A percentile compares a stretch with the other conserved stretches of the same genome.
phyloP scores from a whole-genome alignment of 2,329 filamentous ascomycete genomes.

The Neurospora sp. region DNA sequence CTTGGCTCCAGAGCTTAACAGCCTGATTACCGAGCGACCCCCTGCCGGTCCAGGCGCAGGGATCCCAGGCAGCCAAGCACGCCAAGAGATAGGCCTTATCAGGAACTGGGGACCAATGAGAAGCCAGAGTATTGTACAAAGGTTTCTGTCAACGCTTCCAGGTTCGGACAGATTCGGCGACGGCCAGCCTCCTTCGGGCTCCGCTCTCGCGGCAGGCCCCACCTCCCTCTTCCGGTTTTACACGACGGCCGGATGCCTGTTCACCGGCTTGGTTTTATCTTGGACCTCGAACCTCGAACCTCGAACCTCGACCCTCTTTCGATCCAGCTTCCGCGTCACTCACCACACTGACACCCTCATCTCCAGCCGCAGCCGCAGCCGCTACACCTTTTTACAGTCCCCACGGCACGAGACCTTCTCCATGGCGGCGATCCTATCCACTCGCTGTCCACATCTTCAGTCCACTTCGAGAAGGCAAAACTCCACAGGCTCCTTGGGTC shows the following conservation, averaged over 20 bases:
- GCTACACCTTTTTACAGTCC: not conserved
- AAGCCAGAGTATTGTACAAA: slow-evolving; percentile 9
- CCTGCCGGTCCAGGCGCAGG: slow-evolving; percentile 4
- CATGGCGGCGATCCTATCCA: not conserved
- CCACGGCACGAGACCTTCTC: not conserved
- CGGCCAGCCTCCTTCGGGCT: not conserved
- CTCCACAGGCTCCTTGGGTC: not conserved
- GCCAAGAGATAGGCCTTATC: slow-evolving; percentile 19
- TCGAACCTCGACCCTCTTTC: not conserved
- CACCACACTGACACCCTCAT: not conserved
- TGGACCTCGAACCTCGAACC: not conserved
- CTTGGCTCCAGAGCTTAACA: not conserved
- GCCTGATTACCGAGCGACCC: not conserved
- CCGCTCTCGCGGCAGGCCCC: not conserved
- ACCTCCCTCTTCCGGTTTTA: not conserved
- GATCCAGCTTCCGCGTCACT: not conserved
- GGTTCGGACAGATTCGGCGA: slow-evolving; percentile 5
- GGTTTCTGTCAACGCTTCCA: slow-evolving; percentile 9
- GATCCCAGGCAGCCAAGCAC: slow-evolving; percentile 1
- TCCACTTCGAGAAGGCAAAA: not conserved
- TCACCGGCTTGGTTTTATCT: not conserved
- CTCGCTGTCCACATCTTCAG: not conserved
- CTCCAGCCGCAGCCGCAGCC: not conserved
- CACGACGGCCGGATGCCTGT: not conserved
- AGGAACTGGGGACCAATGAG: slow-evolving; percentile 8